Evolutionary conservation across 768 basidiomycete genomes (phyloP), one percentile per base, ranked within the genome.

Genomic region (Kwoniella sp.): DNA sequence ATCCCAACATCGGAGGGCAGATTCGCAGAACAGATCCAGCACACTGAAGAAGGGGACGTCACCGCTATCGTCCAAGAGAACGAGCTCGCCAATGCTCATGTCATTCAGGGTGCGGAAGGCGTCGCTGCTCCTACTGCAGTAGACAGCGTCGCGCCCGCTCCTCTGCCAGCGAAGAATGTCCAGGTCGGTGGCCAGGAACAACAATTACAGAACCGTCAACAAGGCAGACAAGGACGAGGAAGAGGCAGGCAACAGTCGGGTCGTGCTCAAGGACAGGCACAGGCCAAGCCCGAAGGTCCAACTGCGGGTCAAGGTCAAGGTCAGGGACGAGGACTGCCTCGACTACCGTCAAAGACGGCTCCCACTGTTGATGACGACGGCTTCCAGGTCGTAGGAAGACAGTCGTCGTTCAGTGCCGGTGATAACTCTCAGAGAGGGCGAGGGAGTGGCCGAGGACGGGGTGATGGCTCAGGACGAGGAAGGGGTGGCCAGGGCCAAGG

Each of bases 331-430:
- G 40, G 40, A 44, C 40, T 44, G 4, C 40, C 40, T 10, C 61
- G 65, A 29, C 47, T 22, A 13, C 60, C 53, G 21, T 44, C 47
- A n/a, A 55, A 51, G 29, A 19, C 40, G 8, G 17, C 40, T 10
- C 55, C 59, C 22, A 55, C 58, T 1, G 59, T 72, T 1, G 73
- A 75, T 53, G 73, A 66, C 46, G 73, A 75, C 52, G 73, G 73
- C 33, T 75, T 75, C 59, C 70, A 72, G 60, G 63, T 67, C 29
- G 71, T 70, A n/a, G 68, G 68, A 12, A 61, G 67, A 51, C 59
- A 48, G 17, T 9, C 40, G 40, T 44, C 40, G 3, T 44, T 44
- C 40, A 40, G 44, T 19, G 24, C 51, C 36, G 6, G 29, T 37
- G 19, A 2, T 30, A 2, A n/a, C 63, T 21, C 24, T 48, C 13